Evolutionary conservation across 441 rosid species (phyloP), one percentile per base, ranked within the genome.

Genomic region (Jatropha multifida): DNA sequence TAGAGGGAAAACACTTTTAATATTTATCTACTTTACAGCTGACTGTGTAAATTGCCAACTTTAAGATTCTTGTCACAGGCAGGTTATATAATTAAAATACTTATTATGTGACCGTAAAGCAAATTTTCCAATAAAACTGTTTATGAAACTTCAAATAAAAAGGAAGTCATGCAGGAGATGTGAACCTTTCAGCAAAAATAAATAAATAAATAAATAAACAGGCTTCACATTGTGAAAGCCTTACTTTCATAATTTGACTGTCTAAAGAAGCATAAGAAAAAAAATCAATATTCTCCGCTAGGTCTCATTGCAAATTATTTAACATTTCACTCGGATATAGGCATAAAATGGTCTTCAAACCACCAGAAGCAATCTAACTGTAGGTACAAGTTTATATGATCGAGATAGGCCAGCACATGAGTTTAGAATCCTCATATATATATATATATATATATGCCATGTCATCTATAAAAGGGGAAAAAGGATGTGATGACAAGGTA

Each of bases 161-260:
- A 42, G 20, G 10, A 37, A 52, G 38, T 62, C 60, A 63, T 0
- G 15, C 17, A 68, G 41, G 52, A 70, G 65, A 65, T 61, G 27
- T 8, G 44, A 63, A 69, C 13, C 71, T 44, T n/a, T 41, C 46
- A 17, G 0, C 13, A 32, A 32, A 37, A 1, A 17, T 37, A 15
- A 17, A n/a, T 10, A 37, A 1, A 17, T 37, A 15, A 17, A n/a
- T 10, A 41, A 37, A 65, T 40, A 14, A n/a, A 64, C 62, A 42
- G 55, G 48, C 52, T 52, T 65, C 68, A 48, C 23, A 40, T 56
- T 42, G 51, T 20, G 23, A 69, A 52, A 70, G 63, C 20, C 48
- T 63, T 6, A 13, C 7, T 41, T 13, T 7, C 65, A 54, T 20
- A 38, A 51, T 4, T 54, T 10, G 14, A 38, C 42, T 1, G 1